These are phyloP conservation scores for Lizonia empirigonia DNA, from an alignment of 2,329 filamentous ascomycete species.

Conservation along the genomic window DNA sequence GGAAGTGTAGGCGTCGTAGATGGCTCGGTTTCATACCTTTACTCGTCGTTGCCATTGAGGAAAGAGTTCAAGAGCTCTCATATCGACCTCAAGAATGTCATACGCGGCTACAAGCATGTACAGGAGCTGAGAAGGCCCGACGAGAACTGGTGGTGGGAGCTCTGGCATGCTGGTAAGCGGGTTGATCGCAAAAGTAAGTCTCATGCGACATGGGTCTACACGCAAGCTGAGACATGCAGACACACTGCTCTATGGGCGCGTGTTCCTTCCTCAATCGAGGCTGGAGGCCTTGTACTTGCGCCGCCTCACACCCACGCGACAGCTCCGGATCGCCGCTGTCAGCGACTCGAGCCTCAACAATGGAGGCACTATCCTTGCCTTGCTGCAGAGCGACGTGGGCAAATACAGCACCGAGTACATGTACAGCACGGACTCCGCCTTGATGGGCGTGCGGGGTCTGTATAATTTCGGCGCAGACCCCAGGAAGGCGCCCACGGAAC, in stretches of 20 bases:
- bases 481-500: conserved; percentile 39
- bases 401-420: conserved; percentile 89
- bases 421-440: conserved; percentile 87
- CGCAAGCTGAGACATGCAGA: conserved; percentile 48
- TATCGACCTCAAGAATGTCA: conserved; percentile 76
- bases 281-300: conserved; percentile 86
- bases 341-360: conserved; percentile 73
- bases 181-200: conserved; percentile 55
- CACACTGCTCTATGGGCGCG: conserved; percentile 73
- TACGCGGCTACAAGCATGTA: conserved; percentile 82
- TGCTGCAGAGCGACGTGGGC: conserved; percentile 81
- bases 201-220: background rate
- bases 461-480: conserved; percentile 91
- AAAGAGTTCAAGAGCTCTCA: conserved; percentile 71
- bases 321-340: conserved; percentile 80
- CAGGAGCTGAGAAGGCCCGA: conserved; percentile 65
- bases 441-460: conserved; percentile 84
- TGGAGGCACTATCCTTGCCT: conserved; percentile 74
- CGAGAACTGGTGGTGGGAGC: conserved; percentile 58
- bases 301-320: conserved; percentile 75
- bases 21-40: conserved; percentile 96
- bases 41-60: conserved; percentile 80
- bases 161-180: conserved; percentile 58
- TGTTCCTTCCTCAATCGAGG: conserved; percentile 83
- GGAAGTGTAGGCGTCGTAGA: conserved; percentile 90